Percentiles rank a stretch among this genome's conserved stretches.
Conservation (phyloP, 2,329 filamentous ascomycete genomes). For the Trichoderma sp. region DNA sequence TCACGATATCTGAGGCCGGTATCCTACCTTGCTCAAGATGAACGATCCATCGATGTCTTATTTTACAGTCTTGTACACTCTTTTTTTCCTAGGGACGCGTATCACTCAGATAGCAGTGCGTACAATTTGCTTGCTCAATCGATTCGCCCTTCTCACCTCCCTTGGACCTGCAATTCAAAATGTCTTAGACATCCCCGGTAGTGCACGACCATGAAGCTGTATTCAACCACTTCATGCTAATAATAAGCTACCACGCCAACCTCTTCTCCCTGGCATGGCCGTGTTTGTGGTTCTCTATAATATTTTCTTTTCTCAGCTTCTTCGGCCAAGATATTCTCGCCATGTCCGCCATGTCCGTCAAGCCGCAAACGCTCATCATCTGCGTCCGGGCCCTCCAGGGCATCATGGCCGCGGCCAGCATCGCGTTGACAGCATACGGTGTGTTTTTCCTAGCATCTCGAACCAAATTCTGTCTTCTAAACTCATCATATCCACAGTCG, state of each 20-base stretch:
- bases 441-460: neutral
- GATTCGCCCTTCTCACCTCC: conserved; percentile 8
- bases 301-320: neutral
- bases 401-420: conserved; percentile 27
- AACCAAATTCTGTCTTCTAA: neutral
- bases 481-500: conserved; percentile 44
- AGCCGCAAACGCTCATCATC: conserved; percentile 26
- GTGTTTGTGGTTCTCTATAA: neutral
- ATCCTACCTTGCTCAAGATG: neutral
- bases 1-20: neutral
- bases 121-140: neutral
- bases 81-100: neutral
- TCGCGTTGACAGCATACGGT: conserved; percentile 31
- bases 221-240: neutral
- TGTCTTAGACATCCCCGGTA: conserved; percentile 13
- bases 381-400: conserved; percentile 29
- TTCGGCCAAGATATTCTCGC: neutral
- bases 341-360: conserved; percentile 27
- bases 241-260: neutral
- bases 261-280: neutral
- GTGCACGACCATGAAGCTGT: neutral
- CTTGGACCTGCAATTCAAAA: neutral
- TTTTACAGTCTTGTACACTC: neutral
- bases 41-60: neutral
- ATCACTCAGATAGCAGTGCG: neutral